A percentile compares a stretch with the other conserved stretches of the same genome.
Evolutionary conservation across 1,139 yeast species (phyloP).

Genomic region (Hemisphaericaspora xylofermentans): DNA sequence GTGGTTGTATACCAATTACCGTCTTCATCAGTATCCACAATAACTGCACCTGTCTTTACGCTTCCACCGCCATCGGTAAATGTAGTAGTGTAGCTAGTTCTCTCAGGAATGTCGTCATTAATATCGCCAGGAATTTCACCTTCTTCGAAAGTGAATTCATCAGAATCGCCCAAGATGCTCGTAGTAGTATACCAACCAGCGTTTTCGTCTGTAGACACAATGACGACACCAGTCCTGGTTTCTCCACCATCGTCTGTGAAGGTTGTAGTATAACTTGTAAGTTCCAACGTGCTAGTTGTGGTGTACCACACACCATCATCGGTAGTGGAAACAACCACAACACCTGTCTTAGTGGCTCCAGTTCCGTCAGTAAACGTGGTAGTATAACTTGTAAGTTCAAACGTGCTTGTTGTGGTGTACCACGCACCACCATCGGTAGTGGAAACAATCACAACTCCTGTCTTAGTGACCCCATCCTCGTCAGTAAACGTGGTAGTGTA

Average conservation of each 20-base stretch:
- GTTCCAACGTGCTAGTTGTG: not conserved
- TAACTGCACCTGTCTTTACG: not conserved
- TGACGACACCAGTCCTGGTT: not conserved
- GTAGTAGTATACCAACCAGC: no score
- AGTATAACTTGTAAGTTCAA: not conserved
- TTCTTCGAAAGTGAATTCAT: no score
- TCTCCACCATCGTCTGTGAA: not conserved
- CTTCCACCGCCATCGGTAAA: not conserved
- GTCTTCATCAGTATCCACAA: not conserved
- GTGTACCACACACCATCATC: not conserved
- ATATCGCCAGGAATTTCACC: no score
- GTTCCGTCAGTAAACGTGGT: not conserved
- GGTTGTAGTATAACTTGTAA: not conserved
- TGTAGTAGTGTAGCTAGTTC: no score
- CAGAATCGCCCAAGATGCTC: no score
- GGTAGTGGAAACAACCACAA: not conserved
- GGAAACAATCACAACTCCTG: not conserved
- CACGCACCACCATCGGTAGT: not conserved
- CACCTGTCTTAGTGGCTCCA: not conserved
- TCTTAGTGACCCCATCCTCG: not conserved
- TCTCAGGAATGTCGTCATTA: no score
- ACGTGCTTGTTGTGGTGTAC: not conserved
- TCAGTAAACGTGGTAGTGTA: conserved; percentile 1
- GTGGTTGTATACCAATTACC: not conserved
- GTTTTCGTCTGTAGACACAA: not conserved